phyloP scores from a whole-genome alignment of 768 basidiomycete species.

The Hysterangium stoloniferum region DNA sequence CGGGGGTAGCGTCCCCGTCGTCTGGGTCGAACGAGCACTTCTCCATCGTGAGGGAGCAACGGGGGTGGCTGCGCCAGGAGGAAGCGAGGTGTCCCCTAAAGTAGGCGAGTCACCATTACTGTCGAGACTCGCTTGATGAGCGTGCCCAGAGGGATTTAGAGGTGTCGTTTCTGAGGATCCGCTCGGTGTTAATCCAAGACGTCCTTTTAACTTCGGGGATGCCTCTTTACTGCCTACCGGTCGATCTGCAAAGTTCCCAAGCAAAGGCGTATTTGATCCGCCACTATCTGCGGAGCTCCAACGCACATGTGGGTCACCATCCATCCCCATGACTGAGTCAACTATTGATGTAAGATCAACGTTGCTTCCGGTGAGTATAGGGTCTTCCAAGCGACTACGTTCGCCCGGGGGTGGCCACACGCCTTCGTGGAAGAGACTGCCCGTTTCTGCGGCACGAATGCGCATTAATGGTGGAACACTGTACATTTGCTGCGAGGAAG shows the following conservation, averaged over 20 bases:
- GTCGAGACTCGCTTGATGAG: neutral
- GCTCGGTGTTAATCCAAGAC: neutral
- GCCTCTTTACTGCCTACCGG: too few relatives aligned
- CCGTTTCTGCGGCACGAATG: conserved; percentile 12
- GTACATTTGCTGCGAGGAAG: neutral
- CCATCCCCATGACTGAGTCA: conserved; percentile 10
- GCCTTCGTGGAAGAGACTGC: conserved; percentile 16
- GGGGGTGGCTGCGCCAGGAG: neutral
- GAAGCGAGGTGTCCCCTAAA: neutral
- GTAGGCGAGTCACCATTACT: neutral
- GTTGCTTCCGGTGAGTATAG: conserved; percentile 8
- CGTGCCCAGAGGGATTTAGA: neutral
- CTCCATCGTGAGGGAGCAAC: neutral
- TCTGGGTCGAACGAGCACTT: conserved; percentile 1
- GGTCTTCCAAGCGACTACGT: conserved; percentile 13
- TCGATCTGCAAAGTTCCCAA: neutral
- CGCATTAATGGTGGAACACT: conserved; percentile 12
- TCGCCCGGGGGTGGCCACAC: conserved; percentile 14
- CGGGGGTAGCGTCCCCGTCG: neutral
- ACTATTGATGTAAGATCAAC: conserved; percentile 10
- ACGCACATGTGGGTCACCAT: conserved; percentile 4
- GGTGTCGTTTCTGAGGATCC: neutral
- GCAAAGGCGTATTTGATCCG: neutral
- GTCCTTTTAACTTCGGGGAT: neutral
- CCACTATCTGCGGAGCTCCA: conserved; percentile 6